Percentiles rank a stretch among this genome's conserved stretches.
Evolutionary conservation across 331 rosid species (phyloP).

Genomic region (Malus hybrid): DNA sequence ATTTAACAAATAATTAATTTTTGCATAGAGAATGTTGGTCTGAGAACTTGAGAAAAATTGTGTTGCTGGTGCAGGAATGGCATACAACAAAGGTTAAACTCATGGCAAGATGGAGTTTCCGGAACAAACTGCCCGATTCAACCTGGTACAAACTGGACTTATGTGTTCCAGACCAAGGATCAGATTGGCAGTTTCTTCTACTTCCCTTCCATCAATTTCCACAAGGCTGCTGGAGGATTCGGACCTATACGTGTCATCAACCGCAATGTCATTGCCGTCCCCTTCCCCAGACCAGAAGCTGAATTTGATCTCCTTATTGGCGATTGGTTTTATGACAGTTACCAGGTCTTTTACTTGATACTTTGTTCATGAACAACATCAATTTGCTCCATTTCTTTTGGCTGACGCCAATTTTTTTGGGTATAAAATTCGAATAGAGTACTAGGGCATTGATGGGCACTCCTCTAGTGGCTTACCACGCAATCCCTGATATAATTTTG

Average conservation of each 20-base stretch:
- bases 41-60: background rate
- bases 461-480: background rate
- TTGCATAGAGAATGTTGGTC: background rate
- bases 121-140: conserved; percentile 78
- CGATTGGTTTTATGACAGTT: conserved; percentile 62
- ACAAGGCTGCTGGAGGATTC: conserved; percentile 79
- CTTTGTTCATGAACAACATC: background rate
- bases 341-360: conserved; percentile 43
- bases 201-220: conserved; percentile 78
- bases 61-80: conserved; percentile 70
- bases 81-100: conserved; percentile 69
- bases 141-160: conserved; percentile 63
- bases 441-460: conserved; percentile 23
- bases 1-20: background rate
- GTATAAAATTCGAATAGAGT: conserved; percentile 23
- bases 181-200: conserved; percentile 86
- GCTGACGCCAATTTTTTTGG: background rate
- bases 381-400: background rate
- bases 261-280: conserved; percentile 42
- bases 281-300: conserved; percentile 71
- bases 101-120: conserved; percentile 97
- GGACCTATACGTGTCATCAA: conserved; percentile 68
- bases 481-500: conserved; percentile 41
- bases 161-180: conserved; percentile 61
- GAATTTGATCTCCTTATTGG: conserved; percentile 77